Conservation (phyloP, 2,329 filamentous ascomycete genomes). For the Phialophora chinensis region DNA sequence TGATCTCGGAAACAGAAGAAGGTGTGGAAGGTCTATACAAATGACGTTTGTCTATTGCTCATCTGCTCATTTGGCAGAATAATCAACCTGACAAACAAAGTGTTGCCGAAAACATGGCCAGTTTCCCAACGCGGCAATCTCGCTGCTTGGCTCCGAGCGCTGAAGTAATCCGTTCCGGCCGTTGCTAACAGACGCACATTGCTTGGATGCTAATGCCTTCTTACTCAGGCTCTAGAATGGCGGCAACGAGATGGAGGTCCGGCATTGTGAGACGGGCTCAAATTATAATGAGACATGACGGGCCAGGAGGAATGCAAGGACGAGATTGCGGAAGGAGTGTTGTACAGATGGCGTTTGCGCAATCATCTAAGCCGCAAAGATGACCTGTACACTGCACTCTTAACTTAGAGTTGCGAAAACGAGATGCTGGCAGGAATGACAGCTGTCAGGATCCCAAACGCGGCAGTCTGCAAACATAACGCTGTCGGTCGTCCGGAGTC, state of each 20-base stretch:
- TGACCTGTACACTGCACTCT: constrained; percentile 4
- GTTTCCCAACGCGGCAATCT: constrained; percentile 1
- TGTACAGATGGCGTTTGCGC: not conserved
- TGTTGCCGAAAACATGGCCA: not conserved
- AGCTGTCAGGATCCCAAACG: constrained; percentile 1
- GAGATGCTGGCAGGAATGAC: not conserved
- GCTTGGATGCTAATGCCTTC: constrained; percentile 14
- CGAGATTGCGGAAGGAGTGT: not conserved
- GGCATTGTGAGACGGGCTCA: not conserved
- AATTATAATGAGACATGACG: constrained; percentile 2
- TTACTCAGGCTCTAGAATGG: constrained; percentile 18
- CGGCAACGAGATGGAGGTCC: not conserved
- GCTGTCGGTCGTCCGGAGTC: not conserved
- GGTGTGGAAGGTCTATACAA: too few species aligned
- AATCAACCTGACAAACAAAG: constrained; percentile 5
- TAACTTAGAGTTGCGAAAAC: constrained; percentile 1
- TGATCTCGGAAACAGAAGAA: not conserved
- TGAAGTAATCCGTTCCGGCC: constrained; percentile 27
- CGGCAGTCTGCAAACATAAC: constrained; percentile 1
- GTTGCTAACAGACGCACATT: constrained; percentile 5
- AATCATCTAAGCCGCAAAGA: constrained; percentile 11
- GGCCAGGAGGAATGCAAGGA: not conserved
- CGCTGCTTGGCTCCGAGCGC: constrained; percentile 7
- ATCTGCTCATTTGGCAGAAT: constrained; percentile 4
- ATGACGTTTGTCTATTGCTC: not conserved